Evolutionary conservation across 192 early-diverging fungal species (phyloP), one percentile per base, ranked within the genome.

Genomic region (Entomortierella beljakovae): DNA sequence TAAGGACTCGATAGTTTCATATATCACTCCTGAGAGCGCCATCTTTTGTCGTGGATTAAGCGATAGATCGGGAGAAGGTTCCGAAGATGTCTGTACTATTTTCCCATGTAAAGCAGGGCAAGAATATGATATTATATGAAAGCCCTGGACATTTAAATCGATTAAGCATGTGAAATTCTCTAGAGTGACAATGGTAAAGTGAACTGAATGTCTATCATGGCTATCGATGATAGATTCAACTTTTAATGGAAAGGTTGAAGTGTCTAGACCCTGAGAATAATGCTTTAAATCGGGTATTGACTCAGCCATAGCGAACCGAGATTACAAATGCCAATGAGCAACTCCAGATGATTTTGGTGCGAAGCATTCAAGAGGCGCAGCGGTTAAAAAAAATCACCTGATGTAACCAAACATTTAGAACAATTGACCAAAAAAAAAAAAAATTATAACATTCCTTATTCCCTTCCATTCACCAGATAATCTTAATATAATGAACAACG

Each of bases 1-100:
- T 1, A 69, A 43, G 2, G 75, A 66, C 32, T 79, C 75, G 2
- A 79, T 79, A 10, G 75, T 79, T 48, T 79, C 75, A 25, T 70
- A 79, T 5, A 55, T 26, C 3, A 26, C n/a, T 6, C 75, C 75
- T 28, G 62, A 79, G 2, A 59, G 3, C 5, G 68, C 75, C 38
- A 65, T 62, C 26, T 65, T 61, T 28, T 79, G 75, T 22, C 75
- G 50, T 32, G 20, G 22, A 32, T 49, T 54, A n/a, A 50, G 40
- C 1, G 28, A 26, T 42, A 28, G 25, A 35, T 0, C 6, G 16
- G 37, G 23, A 16, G 32, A 8, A 11, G 49, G 33, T 32, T 16
- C 34, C 11, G 50, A 23, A 2, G 48, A 5, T 15, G 43, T 20
- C 20, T n/a, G n/a, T n/a, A n/a, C n/a, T n/a, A n/a, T n/a, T n/a